Evolutionary conservation across 805 yeast species (phyloP), one percentile per base, ranked within the genome.

Genomic region (Naumovozyma baii): DNA sequence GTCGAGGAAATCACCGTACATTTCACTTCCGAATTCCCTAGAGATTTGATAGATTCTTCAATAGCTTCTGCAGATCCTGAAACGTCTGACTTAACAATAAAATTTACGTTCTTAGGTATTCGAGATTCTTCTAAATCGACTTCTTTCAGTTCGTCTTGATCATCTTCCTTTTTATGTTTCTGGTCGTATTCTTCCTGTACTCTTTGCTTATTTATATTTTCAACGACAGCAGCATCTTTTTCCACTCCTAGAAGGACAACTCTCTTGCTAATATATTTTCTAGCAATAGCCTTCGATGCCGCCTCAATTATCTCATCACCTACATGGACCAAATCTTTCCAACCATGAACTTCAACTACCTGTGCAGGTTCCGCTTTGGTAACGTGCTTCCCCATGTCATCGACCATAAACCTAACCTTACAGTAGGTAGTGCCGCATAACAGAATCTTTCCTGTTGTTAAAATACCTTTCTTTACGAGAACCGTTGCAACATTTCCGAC

Each of bases 11-110:
- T 61, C 1, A 90, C 77, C n/a, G 68, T 61, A 3, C 87, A 74
- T 43, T 69, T 67, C 5, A 90, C 90, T 54, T 84, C 94, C 1
- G 82, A 83, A 57, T 90, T 88, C 5, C 96, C 96, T n/a, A 92
- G 63, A 10, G 79, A 78, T 42, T 71, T 69, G 36, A 92, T 76
- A 49, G 90, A 78, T 57, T 88, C 96, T 30, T 67, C 72, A 26
- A 92, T 83, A 1, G 98, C 98, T 57, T 92, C 98, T 0, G 84
- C 83, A 0, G 97, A 88, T 0, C 98, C 98, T 49, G 80, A 79
- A 1, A 90, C 96, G 62, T 92, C 98, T 0, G 95, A 83, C 55
- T 84, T 86, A 28, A 92, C 68, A 19, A 92, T 78, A 47, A 80
- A 86, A 22, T 76, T 75, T 3, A 76, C 62, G 12, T 63, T 57